Base-by-base conservation (phyloP, 2,329 filamentous ascomycete genomes). In the Colletotrichum sp. region DNA sequence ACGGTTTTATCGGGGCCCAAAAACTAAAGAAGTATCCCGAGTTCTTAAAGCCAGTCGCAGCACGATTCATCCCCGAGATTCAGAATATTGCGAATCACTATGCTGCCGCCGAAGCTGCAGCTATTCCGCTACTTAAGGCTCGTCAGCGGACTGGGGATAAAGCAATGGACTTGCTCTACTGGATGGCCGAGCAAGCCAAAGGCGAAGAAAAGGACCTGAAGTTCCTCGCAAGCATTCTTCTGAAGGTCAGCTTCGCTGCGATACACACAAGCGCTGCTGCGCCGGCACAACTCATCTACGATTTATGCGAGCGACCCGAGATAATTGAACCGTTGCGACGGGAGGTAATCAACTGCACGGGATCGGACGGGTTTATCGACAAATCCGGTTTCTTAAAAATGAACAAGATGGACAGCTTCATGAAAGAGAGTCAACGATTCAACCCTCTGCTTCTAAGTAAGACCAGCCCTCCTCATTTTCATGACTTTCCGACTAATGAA, bases 1-100 rank as follows among this genome's bases (percentile, higher is more conserved):
- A 81, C 52, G 81, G 81, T 15, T 82, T 83, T 62, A 77, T 81
- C 15, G 81, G 78, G 4, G 80, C 81, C 3, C 81, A 82, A 59
- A 71, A 79, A 8, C 15, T 68, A 15, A 68, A 68, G 49, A 68
- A 26, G 5, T 68, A 68, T 72, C 81, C 81, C 2, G 44, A 67
- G 10, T 68, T 80, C 4, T 39, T 84, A 12, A 81, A 80, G 59
- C 81, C 82, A 13, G 49, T 84, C 6, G 71, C 78, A 6, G 71
- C 78, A 18, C 79, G 78, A 21, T 80, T 82, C 18, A 80, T 82
- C 16, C 77, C 80, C 1, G 79, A 78, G 36, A 77, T 83, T 10
- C 71, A 78, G 2, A 82, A 81, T 28, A 82, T 83, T 28, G 62
- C 75, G 26, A 76, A 77, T n/a, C 79, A 82, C 67, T 75, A 80